Conservation (phyloP, 1,284 basidiomycete genomes). For the Leccinum pachyderme region DNA sequence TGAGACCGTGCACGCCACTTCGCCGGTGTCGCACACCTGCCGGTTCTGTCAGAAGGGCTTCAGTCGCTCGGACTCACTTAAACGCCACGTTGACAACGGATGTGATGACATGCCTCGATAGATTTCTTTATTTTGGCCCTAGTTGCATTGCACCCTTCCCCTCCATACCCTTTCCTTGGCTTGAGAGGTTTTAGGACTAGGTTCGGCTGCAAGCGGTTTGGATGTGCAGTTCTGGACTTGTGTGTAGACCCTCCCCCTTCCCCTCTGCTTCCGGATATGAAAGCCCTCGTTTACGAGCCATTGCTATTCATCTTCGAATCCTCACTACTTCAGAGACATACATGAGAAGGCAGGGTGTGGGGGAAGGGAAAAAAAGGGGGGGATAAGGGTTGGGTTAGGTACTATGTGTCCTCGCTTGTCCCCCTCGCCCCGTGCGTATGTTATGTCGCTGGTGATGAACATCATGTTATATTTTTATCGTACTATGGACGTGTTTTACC, state of each 20-base stretch:
- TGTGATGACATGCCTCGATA: slow-evolving; percentile 55
- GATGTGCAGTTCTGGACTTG: slow-evolving; percentile 19
- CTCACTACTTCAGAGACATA: slow-evolving; percentile 9
- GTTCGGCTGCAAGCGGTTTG: slow-evolving; percentile 11
- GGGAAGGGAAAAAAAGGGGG: background rate
- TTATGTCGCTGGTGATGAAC: background rate
- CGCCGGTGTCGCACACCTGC: slow-evolving; percentile 61
- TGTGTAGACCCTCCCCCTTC: slow-evolving; percentile 5
- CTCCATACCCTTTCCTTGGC: background rate
- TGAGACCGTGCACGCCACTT: slow-evolving; percentile 66
- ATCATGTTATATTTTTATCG: slow-evolving; percentile 6
- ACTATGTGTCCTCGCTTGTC: background rate
- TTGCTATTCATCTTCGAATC: slow-evolving; percentile 13
- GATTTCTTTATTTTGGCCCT: slow-evolving; percentile 12
- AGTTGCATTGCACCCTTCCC: background rate
- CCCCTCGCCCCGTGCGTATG: slow-evolving; percentile 1
- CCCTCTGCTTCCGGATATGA: slow-evolving; percentile 14
- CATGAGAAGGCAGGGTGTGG: background rate
- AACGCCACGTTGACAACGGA: slow-evolving; percentile 65
- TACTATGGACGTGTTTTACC: slow-evolving; percentile 4
- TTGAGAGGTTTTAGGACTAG: slow-evolving; percentile 9
- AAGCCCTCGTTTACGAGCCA: slow-evolving; percentile 13
- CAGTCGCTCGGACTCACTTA: slow-evolving; percentile 60
- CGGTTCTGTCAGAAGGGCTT: slow-evolving; percentile 70
- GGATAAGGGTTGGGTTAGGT: background rate